Evolutionary conservation across 208 protist species (phyloP), one percentile per base, ranked within the genome.

Genomic region (Trypanosoma cruzi): DNA sequence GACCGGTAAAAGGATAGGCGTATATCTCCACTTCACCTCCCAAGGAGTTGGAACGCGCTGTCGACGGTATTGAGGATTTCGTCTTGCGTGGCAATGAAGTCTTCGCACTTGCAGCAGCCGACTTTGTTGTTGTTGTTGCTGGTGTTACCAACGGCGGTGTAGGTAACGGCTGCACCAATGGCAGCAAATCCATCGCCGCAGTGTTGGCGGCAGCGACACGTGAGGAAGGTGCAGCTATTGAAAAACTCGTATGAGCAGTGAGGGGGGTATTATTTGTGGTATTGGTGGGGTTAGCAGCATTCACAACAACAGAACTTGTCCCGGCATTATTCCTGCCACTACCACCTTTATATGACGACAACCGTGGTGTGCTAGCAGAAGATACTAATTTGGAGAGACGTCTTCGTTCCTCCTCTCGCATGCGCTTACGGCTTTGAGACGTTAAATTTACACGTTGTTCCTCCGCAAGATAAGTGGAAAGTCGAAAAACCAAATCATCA

Each of bases 1-100:
- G 36, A 1, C 62, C 68, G 1, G 48, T 77, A 67, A 92, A 92
- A 1, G 86, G 86, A 52, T 84, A 92, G 10, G 18, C 37, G 48
- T 69, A 73, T 13, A 79, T 58, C 29, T 70, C 49, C 40, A 64
- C 42, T 14, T 50, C 37, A 11, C 31, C 20, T 7, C 34, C 2
- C 10, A 26, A 22, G 2, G 50, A 1, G 11, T 28, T 28, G 22
- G 57, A 61, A n/a, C 3, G 20, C 10, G 22, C 31, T 1, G 56
- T 31, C 26, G 34, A 32, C 11, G 56, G 20, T 34, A 29, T 48
- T 11, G 40, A 49, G 22, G 13, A 48, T 20, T 7, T 48, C 13
- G 0, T 16, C 26, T 28, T 20, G 13, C 37, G 29, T 49, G 50
- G 18, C 20, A 49, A 6, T 3, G 44, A 6, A 13, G 20, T 20